These are phyloP conservation scores for Perilla frutescens DNA, from an alignment of 257 asterid genomes.

Conservation along the genomic window DNA sequence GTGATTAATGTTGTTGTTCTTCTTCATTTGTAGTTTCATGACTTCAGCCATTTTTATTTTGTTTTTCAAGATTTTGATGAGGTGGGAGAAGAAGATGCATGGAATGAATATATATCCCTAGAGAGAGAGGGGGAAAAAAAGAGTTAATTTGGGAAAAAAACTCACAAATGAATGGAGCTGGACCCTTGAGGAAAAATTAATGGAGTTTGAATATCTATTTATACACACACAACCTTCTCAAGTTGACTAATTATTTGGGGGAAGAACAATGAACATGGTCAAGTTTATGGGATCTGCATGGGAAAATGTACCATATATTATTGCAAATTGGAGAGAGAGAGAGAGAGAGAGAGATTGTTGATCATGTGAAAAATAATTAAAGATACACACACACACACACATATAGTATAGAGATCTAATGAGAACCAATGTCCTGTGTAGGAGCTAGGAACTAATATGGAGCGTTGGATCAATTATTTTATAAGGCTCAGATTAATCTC, in stretches of 20 bases:
- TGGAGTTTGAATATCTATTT: conserved; percentile 26
- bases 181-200: conserved; percentile 54
- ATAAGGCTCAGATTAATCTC: too few relatives aligned
- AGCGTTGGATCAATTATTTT: too few relatives aligned
- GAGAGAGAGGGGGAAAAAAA: not conserved
- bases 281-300: conserved; percentile 57
- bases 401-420: too few relatives aligned
- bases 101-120: not conserved
- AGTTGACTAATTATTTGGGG: conserved; percentile 36
- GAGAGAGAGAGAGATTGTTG: not conserved
- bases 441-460: too few relatives aligned
- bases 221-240: conserved; percentile 11
- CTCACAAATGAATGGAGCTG: conserved; percentile 66
- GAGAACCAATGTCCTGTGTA: too few relatives aligned
- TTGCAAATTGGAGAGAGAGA: not conserved
- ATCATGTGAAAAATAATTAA: not conserved
- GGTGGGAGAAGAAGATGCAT: not conserved
- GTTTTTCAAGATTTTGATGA: not conserved
- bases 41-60: conserved; percentile 43
- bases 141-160: conserved; percentile 50
- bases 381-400: too few relatives aligned
- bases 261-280: conserved; percentile 54
- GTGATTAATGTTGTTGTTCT: not conserved
- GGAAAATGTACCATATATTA: conserved; percentile 36
- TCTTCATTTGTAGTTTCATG: conserved; percentile 40